A percentile compares a stretch with the other conserved stretches of the same genome.
These are phyloP conservation scores for Cenchrus americanus DNA, from an alignment of 176 grass and related monocot genomes.

Conservation along the genomic window DNA sequence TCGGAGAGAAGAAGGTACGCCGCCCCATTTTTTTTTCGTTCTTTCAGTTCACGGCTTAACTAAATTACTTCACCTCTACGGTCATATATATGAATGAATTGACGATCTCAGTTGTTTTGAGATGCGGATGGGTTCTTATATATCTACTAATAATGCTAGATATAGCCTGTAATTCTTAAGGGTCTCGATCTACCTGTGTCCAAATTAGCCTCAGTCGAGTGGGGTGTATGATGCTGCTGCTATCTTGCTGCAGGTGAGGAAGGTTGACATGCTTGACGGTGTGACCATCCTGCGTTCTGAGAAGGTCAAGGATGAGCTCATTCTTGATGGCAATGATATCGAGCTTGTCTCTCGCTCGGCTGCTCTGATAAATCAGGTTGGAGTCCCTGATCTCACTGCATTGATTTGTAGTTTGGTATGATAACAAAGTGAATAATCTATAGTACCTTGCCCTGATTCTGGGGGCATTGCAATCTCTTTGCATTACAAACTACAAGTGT, in stretches of 20 bases:
- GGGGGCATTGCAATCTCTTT: background rate
- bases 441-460: background rate
- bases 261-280: constrained; percentile 86
- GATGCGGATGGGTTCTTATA: too few species aligned
- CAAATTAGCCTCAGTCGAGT: too few species aligned
- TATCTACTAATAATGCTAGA: too few species aligned
- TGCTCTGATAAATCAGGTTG: constrained; percentile 80
- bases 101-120: too few species aligned
- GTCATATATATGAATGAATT: too few species aligned
- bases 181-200: too few species aligned
- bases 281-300: constrained; percentile 74
- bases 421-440: too few species aligned
- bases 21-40: too few species aligned
- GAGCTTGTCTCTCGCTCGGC: constrained; percentile 78
- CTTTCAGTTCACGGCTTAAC: too few species aligned
- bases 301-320: constrained; percentile 89
- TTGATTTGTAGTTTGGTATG: background rate
- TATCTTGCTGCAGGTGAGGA: constrained; percentile 54
- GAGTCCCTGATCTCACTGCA: background rate
- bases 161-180: too few species aligned
- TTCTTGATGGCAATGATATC: constrained; percentile 84
- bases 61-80: too few species aligned
- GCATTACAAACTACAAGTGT: background rate
- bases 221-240: too few species aligned
- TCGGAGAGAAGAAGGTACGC: constrained; percentile 87